Evolutionary conservation across 768 basidiomycete genomes (phyloP), one percentile per base, ranked within the genome.

Genomic region (Candolleomyces aberdarensis): DNA sequence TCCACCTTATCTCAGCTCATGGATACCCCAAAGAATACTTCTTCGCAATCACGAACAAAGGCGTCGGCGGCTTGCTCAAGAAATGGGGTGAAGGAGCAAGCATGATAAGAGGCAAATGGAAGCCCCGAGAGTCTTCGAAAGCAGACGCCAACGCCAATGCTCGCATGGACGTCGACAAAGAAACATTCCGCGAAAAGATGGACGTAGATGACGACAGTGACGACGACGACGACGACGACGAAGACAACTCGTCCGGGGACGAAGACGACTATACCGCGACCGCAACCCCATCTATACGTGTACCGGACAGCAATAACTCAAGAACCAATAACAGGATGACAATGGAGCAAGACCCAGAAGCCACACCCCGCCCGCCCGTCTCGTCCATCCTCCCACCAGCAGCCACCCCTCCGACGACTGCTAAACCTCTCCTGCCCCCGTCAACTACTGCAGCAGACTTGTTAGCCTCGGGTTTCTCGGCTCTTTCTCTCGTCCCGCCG

Each of bases 11-110:
- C 50, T 81, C 87, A 66, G 84, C 79, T 14, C 94, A 96, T 66
- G 84, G 81, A 55, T 96, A 89, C 69, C 93, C 94, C 5, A 92
- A 92, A 69, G 85, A 94, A 68, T 96, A 89, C 72, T 96, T 93
- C 74, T 96, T 96, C 70, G 85, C 90, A 19, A 88, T 96, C 19
- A 94, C 92, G 15, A 95, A 95, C 74, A 94, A 91, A 70, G 94
- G 94, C 20, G 85, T 94, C 13, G 92, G 92, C 13, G 91, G 88
- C 3, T 75, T 94, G 17, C 71, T 94, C 58, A 83, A 85, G 70
- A 83, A 78, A 67, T 94, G 91, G 90, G 92, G 92, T 10, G 89
- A 91, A 61, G 92, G 92, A 6, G 92, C 84, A 5, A 92, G 89
- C 65, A 78, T 94, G 75, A 78, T 94, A 57, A 80, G 92, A 43